These are phyloP conservation scores for Apiospora hydei DNA, from an alignment of 2,329 filamentous ascomycete species.

Conservation along the genomic window DNA sequence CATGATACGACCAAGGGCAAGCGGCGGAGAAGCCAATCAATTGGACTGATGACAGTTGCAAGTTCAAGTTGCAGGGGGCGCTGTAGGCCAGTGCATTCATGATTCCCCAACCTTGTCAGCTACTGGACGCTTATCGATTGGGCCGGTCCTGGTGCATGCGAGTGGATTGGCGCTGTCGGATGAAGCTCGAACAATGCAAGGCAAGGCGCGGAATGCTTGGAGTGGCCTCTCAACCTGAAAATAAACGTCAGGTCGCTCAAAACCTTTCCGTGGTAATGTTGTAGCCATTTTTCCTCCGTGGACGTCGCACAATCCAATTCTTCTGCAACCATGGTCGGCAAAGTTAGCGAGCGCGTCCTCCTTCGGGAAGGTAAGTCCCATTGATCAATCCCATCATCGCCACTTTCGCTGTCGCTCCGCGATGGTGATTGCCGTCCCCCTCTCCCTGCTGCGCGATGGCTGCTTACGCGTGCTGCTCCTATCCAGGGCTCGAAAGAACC, in stretches of 20 bases:
- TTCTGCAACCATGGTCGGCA: constrained; percentile 61
- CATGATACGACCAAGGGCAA: background rate
- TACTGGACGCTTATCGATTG: constrained; percentile 15
- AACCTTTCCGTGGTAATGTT: background rate
- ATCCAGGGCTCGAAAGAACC: constrained; percentile 85
- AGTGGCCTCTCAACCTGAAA: constrained; percentile 12
- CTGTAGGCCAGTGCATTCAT: background rate
- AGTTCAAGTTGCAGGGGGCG: background rate
- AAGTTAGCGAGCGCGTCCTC: constrained; percentile 71
- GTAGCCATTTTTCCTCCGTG: constrained; percentile 14
- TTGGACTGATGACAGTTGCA: background rate
- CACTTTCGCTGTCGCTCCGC: constrained; percentile 20
- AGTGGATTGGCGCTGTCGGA: constrained; percentile 16
- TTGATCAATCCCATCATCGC: constrained; percentile 20
- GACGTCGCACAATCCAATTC: constrained; percentile 22
- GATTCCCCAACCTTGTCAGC: constrained; percentile 9
- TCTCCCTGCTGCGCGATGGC: constrained; percentile 18
- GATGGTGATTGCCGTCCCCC: background rate
- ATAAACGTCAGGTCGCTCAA: constrained; percentile 24
- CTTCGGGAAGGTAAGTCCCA: constrained; percentile 62
- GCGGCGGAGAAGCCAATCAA: background rate
- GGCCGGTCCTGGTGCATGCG: constrained; percentile 2
- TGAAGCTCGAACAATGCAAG: constrained; percentile 18
- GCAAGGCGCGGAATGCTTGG: constrained; percentile 18
- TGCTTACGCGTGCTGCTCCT: constrained; percentile 27